phyloP scores from a whole-genome alignment of 108 stramenopile species.

The Conticribra guillardii region DNA sequence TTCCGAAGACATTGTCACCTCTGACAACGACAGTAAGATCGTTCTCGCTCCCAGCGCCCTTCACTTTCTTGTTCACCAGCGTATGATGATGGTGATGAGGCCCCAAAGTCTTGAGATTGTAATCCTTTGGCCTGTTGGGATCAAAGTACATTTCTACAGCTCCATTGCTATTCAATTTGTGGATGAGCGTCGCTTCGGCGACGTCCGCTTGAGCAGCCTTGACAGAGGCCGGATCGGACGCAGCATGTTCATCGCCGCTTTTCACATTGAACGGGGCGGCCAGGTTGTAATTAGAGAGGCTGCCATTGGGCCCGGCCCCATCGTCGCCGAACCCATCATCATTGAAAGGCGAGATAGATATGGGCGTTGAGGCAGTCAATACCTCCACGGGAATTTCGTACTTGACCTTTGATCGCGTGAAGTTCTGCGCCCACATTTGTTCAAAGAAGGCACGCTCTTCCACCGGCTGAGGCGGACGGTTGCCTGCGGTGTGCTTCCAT shows the following conservation, averaged over 20 bases:
- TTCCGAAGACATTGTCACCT: constrained; percentile 86
- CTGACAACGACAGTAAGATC: constrained; percentile 68
- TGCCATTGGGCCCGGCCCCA: constrained; percentile 14
- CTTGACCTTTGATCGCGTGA: constrained; percentile 81
- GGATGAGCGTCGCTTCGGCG: constrained; percentile 68
- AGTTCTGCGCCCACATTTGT: constrained; percentile 93
- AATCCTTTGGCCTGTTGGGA: constrained; percentile 48
- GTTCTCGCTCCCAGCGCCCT: constrained; percentile 54
- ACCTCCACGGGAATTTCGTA: constrained; percentile 80
- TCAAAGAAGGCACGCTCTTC: constrained; percentile 93
- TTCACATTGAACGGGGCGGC: constrained; percentile 56
- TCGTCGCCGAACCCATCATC: constrained; percentile 65
- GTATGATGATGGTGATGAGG: constrained; percentile 56
- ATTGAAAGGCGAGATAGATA: constrained; percentile 76
- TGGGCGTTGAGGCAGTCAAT: constrained; percentile 79
- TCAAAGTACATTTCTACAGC: constrained; percentile 55
- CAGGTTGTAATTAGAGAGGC: constrained; percentile 43
- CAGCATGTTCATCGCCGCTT: constrained; percentile 33
- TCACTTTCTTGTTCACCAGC: constrained; percentile 54
- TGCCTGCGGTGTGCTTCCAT: constrained; percentile 93
- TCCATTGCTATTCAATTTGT: constrained; percentile 48
- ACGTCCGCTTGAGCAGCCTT: constrained; percentile 61
- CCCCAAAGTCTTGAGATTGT: constrained; percentile 49
- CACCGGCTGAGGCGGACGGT: constrained; percentile 92
- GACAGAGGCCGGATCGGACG: constrained; percentile 33